phyloP scores from a whole-genome alignment of 305 asterid genomes.

The Solanum hybrid region DNA sequence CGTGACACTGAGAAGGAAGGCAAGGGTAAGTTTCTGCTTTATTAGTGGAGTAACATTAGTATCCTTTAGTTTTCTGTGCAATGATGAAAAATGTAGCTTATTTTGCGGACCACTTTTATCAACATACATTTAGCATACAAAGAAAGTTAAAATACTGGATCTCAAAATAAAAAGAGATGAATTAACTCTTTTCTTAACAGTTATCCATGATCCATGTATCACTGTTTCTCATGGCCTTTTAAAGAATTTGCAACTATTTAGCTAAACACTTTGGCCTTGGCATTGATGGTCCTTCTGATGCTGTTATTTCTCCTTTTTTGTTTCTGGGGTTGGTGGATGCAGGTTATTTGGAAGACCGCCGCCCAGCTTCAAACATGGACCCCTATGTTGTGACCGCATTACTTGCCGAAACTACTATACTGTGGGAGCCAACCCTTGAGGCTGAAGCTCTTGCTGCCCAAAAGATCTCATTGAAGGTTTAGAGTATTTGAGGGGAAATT shows the following conservation, averaged over 20 bases:
- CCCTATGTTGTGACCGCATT: conserved; percentile 81
- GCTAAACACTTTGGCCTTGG: background rate
- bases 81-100: background rate
- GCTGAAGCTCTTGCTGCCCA: conserved; percentile 86
- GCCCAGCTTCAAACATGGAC: conserved; percentile 99
- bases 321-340: background rate
- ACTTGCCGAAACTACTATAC: conserved; percentile 82
- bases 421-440: conserved; percentile 90
- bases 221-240: background rate
- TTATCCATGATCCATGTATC: background rate
- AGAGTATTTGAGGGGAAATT: conserved; percentile 7
- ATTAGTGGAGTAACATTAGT: background rate
- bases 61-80: background rate
- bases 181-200: background rate
- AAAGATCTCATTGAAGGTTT: conserved; percentile 62
- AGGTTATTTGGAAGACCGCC: conserved; percentile 97
- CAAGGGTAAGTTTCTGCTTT: conserved; percentile 42
- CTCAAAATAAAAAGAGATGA: background rate
- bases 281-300: background rate
- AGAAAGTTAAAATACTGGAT: background rate
- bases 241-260: background rate
- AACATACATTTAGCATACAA: background rate
- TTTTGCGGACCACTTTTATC: background rate
- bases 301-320: background rate
- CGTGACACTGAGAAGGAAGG: conserved; percentile 93